Percentiles rank a stretch among this genome's conserved stretches.
Conservation (phyloP, 257 asterid genomes). For the Gardenia jasminoides region DNA sequence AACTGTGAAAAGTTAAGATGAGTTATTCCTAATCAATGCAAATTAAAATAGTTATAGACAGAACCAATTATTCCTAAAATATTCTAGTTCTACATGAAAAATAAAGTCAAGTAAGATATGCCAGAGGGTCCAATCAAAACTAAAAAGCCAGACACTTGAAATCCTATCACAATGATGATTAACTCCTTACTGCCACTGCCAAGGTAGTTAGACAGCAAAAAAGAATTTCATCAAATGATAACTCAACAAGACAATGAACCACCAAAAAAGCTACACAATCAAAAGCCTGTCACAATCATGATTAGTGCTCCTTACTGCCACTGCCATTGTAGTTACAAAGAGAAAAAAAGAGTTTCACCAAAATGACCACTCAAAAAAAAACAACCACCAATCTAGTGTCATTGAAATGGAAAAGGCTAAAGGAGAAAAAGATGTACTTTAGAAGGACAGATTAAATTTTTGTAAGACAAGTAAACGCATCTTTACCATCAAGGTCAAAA, state of each 20-base stretch:
- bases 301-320: background rate
- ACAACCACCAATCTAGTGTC: background rate
- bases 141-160: background rate
- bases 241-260: background rate
- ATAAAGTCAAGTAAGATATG: background rate
- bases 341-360: background rate
- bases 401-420: background rate
- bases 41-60: background rate
- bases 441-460: background rate
- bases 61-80: background rate
- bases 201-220: background rate
- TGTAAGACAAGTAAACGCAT: background rate
- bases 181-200: background rate
- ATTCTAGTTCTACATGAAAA: background rate
- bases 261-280: background rate
- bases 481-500: background rate
- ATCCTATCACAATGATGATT: background rate
- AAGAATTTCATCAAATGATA: background rate
- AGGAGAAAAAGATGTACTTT: background rate
- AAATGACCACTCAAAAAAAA: background rate
- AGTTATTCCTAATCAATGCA: background rate
- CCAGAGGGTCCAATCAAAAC: background rate
- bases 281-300: background rate
- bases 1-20: background rate
- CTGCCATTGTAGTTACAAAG: background rate